Conservation (phyloP, 208 protist species). For the Trypanosomatidae sp. region DNA sequence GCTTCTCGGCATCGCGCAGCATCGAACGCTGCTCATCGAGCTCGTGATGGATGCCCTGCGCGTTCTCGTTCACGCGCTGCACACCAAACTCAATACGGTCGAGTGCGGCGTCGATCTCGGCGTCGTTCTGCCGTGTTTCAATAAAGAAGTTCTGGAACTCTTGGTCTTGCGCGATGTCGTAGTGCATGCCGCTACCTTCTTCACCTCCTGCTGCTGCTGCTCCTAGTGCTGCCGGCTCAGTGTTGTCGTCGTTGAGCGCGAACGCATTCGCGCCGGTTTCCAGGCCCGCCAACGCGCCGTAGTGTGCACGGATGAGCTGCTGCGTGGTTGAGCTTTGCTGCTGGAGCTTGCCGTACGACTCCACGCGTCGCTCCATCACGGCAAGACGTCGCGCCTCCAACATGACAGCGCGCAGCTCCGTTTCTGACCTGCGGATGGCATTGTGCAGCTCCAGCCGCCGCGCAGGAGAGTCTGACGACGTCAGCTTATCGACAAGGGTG, state of each 20-base stretch:
- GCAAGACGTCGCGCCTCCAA: constrained; percentile 37
- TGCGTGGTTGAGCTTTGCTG: constrained; percentile 35
- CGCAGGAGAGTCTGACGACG: constrained; percentile 8
- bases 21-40: constrained; percentile 42
- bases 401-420: constrained; percentile 31
- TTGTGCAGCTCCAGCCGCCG: constrained; percentile 34
- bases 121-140: constrained; percentile 39
- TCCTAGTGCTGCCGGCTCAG: too few relatives aligned
- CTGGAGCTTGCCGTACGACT: constrained; percentile 38
- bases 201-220: too few relatives aligned
- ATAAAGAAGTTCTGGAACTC: constrained; percentile 59
- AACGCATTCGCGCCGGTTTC: too few relatives aligned
- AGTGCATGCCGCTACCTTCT: constrained; percentile 12
- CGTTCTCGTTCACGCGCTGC: constrained; percentile 48
- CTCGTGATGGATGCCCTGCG: constrained; percentile 48
- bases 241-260: too few relatives aligned
- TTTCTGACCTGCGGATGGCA: constrained; percentile 36
- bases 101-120: constrained; percentile 50
- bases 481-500: constrained; percentile 38
- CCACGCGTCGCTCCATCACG: constrained; percentile 32
- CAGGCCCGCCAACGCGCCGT: constrained; percentile 6
- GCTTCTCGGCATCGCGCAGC: constrained; percentile 35
- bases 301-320: constrained; percentile 42
- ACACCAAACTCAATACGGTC: constrained; percentile 61
- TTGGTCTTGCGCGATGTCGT: constrained; percentile 43